Conservation (phyloP, 2,329 filamentous ascomycete genomes). For the Alternaria sp. region DNA sequence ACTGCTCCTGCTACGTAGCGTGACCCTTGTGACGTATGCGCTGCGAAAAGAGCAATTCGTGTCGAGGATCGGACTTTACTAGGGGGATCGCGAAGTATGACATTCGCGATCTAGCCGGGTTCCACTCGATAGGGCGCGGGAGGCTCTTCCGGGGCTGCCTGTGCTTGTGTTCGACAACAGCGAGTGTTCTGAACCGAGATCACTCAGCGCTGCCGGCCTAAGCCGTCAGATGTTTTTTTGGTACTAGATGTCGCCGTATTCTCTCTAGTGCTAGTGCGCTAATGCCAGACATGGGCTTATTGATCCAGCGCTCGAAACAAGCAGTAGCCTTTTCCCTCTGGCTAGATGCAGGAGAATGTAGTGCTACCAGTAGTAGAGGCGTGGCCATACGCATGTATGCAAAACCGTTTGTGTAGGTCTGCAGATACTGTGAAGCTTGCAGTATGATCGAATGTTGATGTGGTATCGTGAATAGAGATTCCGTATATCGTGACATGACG, state of each 20-base stretch:
- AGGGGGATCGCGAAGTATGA: slow-evolving; percentile 7
- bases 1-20: background rate
- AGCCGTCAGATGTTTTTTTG: background rate
- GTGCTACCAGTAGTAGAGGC: slow-evolving; percentile 40
- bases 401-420: slow-evolving; percentile 31
- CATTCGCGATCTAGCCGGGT: background rate
- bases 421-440: slow-evolving; percentile 31
- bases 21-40: background rate
- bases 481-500: slow-evolving; percentile 17
- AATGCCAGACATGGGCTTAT: slow-evolving; percentile 37
- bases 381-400: slow-evolving; percentile 46
- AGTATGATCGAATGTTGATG: slow-evolving; percentile 29
- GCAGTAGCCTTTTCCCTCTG: slow-evolving; percentile 26
- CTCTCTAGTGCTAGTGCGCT: slow-evolving; percentile 37
- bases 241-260: slow-evolving; percentile 19
- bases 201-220: background rate
- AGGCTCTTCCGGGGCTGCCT: background rate
- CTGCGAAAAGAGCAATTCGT: slow-evolving; percentile 3
- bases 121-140: background rate
- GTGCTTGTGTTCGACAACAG: slow-evolving; percentile 1
- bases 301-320: slow-evolving; percentile 35
- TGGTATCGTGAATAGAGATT: slow-evolving; percentile 14
- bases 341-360: slow-evolving; percentile 27
- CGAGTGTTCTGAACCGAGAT: background rate
- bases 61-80: slow-evolving; percentile 14